Evolutionary conservation across 129 eudicot species (phyloP), one percentile per base, ranked within the genome.

Genomic region (Arctium minus): DNA sequence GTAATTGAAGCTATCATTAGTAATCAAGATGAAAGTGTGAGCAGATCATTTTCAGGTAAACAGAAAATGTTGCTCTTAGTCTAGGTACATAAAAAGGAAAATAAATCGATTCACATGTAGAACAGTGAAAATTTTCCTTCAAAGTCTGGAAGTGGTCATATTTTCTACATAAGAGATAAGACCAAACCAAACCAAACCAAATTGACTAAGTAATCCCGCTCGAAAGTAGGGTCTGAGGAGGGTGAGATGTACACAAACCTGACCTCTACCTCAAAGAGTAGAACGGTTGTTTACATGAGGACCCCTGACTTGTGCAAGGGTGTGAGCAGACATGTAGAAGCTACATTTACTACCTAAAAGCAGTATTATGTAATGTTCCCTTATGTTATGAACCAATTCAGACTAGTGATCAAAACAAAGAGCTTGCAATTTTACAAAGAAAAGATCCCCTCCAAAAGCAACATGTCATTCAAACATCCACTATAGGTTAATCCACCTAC

Each of bases 1-100:
- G 33, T 31, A 68, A 85, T 75, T 76, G 70, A 68, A 85, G 40
- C 33, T 44, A 48, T 67, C 31, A 33, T 39, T 56, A 76, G 27
- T 70, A 69, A 40, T 15, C 44, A 62, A 56, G 8, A 67, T 1
- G 17, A 2, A 30, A 64, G 36, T 35, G 67, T n/a, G 3, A 60
- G 42, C 40, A 53, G 13, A 50, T 68, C 8, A 35, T 33, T 3
- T 42, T 46, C 31, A 31, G 11, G 22, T 50, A 3, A 10, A 76
- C 70, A 48, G 10, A 53, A 50, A 17, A 48, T 48, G 60, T 48
- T 48, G 60, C 60, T 48, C 60, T 48, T 48, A 38, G 60, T 48
- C 60, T 48, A 48, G n/a, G 60, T 48, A 8, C 60, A 48, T 48
- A 48, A 48, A 48, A 48, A 8, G 2, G 10, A 11, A 48, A 48